Evolutionary conservation across 257 asterid genomes (phyloP).

Genomic region (Salvia splendens): DNA sequence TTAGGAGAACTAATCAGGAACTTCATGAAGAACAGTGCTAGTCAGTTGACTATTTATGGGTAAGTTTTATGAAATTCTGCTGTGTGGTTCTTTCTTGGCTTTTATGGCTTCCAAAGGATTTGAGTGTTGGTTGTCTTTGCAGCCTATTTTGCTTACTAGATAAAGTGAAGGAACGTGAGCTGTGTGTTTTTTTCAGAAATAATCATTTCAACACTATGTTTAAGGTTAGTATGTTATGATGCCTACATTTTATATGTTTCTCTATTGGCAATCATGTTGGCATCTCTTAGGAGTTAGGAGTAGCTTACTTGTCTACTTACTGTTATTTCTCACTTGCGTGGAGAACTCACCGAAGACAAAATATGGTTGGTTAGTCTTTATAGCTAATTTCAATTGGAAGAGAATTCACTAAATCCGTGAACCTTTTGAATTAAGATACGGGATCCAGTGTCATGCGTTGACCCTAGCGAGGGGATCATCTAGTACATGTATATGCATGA

Average conservation of each 20-base stretch:
- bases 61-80: slow-evolving; percentile 7
- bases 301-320: slow-evolving; percentile 16
- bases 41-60: slow-evolving; percentile 91
- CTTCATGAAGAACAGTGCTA: slow-evolving; percentile 86
- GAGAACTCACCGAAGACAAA: not conserved
- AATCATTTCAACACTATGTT: slow-evolving; percentile 99
- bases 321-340: slow-evolving; percentile 9
- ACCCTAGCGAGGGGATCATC: not conserved
- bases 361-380: not conserved
- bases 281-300: not conserved
- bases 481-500: slow-evolving; percentile 2
- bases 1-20: slow-evolving; percentile 71
- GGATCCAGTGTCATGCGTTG: not conserved
- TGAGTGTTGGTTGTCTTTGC: slow-evolving; percentile 37
- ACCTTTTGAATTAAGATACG: not conserved
- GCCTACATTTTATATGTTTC: not conserved
- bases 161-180: slow-evolving; percentile 86
- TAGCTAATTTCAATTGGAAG: not conserved
- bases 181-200: slow-evolving; percentile 94
- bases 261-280: not conserved
- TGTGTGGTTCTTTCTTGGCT: slow-evolving; percentile 23
- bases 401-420: not conserved
- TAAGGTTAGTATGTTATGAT: slow-evolving; percentile 60
- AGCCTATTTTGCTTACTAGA: slow-evolving; percentile 89
- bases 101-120: slow-evolving; percentile 33